Evolutionary conservation across 2,329 filamentous ascomycete species (phyloP), one percentile per base, ranked within the genome.

Genomic region (Coccinonectria pachysandricola): DNA sequence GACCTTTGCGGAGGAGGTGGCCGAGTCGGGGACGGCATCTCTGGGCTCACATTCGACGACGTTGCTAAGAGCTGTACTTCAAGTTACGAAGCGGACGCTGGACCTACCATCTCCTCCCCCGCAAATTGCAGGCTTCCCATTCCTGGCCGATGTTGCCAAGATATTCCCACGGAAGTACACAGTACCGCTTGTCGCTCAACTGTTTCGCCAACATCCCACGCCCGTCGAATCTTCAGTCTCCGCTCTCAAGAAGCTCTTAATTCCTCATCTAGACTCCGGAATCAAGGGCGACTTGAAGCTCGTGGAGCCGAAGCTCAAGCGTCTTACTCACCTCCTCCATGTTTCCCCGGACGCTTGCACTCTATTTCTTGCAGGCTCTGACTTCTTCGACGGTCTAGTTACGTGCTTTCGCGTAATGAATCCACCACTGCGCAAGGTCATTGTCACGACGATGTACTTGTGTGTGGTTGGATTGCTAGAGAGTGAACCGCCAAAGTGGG

Each of bases 331-430:
- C 25, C 56, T 87, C 4, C 56, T 85, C 5, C 65, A 73, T 39
- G 62, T 60, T 6, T 83, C 76, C 5, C 61, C 72, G 0, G 59
- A 65, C 12, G 59, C 64, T 1, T 69, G 68, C 12, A 56, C 60
- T 2, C 62, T 82, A 40, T 77, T 94, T 43, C 70, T 93, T 41
- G 80, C 80, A 0, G 88, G 88, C 1, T 86, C 81, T 26, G 88
- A 95, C 54, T 88, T 91, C 42, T 55, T 94, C 12, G 88, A 95
- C 49, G 74, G 79, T 1, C 64, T 94, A 8, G 62, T 73, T 19
- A 59, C 60, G 25, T 75, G 75, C 35, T 87, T 78, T 52, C 65
- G 61, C 24, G 66, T 77, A 31, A 75, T 72, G 52, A 71, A 76
- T 30, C 67, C 70, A 11, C 65, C 67, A 1, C 43, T 86, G 21